Evolutionary conservation across 1,139 yeast species (phyloP).

Genomic region (Protomyces macrosporus): DNA sequence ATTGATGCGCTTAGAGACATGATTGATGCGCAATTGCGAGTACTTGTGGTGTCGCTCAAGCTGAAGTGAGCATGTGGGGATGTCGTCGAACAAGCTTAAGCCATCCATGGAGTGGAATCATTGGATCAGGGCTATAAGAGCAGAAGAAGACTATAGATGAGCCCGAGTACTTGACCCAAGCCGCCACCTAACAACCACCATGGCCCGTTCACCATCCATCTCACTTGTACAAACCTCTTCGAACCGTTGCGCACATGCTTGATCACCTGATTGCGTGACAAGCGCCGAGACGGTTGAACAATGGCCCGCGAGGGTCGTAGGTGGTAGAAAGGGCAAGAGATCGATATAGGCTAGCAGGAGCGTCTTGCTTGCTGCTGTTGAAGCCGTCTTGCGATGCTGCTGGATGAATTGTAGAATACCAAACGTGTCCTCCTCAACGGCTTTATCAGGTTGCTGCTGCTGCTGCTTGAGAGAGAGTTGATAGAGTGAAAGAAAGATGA

Average conservation of each 20-base stretch:
- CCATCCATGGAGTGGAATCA: too few species aligned
- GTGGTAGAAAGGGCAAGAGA: slow-evolving; percentile 1
- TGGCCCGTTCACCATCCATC: slow-evolving; percentile 16
- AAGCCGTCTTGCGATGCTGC: not conserved
- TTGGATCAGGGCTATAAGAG: too few species aligned
- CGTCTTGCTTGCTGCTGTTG: not conserved
- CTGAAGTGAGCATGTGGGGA: too few species aligned
- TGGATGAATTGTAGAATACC: not conserved
- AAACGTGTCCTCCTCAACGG: not conserved
- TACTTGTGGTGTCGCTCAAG: too few species aligned
- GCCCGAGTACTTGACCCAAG: not conserved
- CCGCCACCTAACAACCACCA: not conserved
- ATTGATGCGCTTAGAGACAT: too few species aligned
- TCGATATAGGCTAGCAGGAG: slow-evolving; percentile 1
- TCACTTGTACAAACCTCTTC: slow-evolving; percentile 13
- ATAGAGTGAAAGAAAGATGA: slow-evolving; percentile 6
- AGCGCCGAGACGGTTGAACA: not conserved
- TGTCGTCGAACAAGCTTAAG: too few species aligned
- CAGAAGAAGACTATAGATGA: too few species aligned
- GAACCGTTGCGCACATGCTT: not conserved
- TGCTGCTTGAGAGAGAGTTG: not conserved
- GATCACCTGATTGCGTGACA: not conserved
- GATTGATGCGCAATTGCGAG: too few species aligned
- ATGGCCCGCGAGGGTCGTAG: not conserved
- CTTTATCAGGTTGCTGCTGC: not conserved